Base-by-base conservation (phyloP, 2,329 filamentous ascomycete species). In the Ilyonectria sp. region DNA sequence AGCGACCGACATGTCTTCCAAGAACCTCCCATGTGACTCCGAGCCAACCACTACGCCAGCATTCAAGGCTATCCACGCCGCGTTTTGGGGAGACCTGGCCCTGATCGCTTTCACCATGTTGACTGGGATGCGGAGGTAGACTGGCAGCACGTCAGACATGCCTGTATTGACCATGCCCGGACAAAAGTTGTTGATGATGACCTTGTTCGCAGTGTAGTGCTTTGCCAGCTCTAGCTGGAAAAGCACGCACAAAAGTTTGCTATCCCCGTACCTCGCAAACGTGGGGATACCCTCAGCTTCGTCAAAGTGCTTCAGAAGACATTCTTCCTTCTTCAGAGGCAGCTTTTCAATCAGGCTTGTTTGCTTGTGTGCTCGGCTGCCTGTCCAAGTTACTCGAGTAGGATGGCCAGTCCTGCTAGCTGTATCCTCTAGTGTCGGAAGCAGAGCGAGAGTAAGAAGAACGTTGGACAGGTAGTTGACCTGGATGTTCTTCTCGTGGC, bases 401-500 rank as follows among this genome's bases (percentile, higher is more conserved):
- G 64, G 68, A 0, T 29, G 46, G 0, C 65, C 65, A 0, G 53
- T 59, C 1, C 57, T 29, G 3, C 46, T n/a, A 1, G 74, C 71
- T 0, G 73, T 74, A 1, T 66, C 49, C 6, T 76, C 73, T 1
- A 78, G 63, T 0, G 60, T n/a, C 0, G 74, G 74, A 0, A 76
- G 54, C 1, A 78, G 50, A 1, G 68, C 37, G 6, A 78, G 47
- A 0, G 69, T 71, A 2, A 78, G 68, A 11, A 77, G 56, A 2
- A 72, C 69, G 3, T 75, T 78, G 19, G 76, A 76, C 10, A 78
- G 47, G 29, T 76, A 77, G 44, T 78, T 78, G 52, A 78, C 69
- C 31, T 78, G 76, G 0, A 73, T 31, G 26, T 73, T 73, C 47
- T 69, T 68, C 44, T 77, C 75, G 15, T 78, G 76, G 0, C 75